Evolutionary conservation across 176 grass and related monocot species (phyloP), one percentile per base, ranked within the genome.

Genomic region (Eleusine indica): DNA sequence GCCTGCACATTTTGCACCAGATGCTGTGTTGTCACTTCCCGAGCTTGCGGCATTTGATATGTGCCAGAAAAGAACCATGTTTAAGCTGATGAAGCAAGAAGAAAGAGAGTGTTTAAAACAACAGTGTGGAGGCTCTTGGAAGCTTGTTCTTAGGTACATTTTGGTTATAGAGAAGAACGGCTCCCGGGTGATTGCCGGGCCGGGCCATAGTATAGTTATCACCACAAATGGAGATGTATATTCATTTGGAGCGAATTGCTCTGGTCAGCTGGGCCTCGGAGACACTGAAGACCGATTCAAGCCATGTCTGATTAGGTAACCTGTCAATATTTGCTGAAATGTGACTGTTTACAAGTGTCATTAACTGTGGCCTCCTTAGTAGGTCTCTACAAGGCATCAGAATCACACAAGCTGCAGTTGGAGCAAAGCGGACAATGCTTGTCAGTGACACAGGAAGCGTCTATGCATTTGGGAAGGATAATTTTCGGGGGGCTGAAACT

Each of bases 11-110:
- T 92, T 90, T 30, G 74, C 75, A 35, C 89, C 92, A 32, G 80
- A 91, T 58, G 46, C 72, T 29, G 28, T 63, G 3, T 69, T 94
- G 52, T 70, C 92, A 1, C 88, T 94, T 75, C 75, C 92, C 3
- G 92, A 94, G 80, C 84, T 94, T 58, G 92, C 89, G 3, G 87
- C 89, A 77, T 88, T 92, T 18, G 92, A 92, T 68, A 92, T 92
- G 87, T 94, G 92, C 71, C 89, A 90, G 48, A 83, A 90, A 83
- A 87, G 92, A 74, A 44, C 79, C 57, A 83, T 92, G 29, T 86
- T 94, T 90, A 94, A 87, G 28, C 25, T 40, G 9, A 92, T 94
- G 87, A 86, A 41, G 66, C 32, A 66, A 19, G 87, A 94, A 58
- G 92, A 92, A 48, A 82, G 68, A 63, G 89, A 92, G 38, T 46